Percentiles rank a stretch among this genome's conserved stretches.
These are phyloP conservation scores for Nicotiana attenuata DNA, from an alignment of 257 asterid species.

Conservation along the genomic window DNA sequence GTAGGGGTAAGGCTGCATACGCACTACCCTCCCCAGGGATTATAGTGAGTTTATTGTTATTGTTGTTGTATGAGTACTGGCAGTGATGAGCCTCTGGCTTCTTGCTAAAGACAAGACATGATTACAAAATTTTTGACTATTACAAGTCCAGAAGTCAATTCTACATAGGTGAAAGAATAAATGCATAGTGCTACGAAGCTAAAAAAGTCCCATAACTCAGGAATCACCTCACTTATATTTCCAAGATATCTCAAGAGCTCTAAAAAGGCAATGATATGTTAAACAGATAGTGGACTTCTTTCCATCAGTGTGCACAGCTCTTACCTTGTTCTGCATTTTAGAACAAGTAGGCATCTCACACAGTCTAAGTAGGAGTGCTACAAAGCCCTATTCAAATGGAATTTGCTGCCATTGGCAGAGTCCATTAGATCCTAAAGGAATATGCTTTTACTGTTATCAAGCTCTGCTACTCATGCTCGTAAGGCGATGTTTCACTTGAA, in stretches of 20 bases:
- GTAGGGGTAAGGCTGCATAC: no score
- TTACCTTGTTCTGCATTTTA: conserved; percentile 1
- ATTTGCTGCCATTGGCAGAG: neutral
- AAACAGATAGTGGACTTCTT: neutral
- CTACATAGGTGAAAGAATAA: neutral
- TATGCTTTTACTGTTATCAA: neutral
- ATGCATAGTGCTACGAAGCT: neutral
- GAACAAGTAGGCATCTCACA: conserved; percentile 6
- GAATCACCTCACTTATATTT: neutral
- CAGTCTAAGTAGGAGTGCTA: neutral
- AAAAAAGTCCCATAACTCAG: neutral
- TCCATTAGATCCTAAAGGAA: neutral
- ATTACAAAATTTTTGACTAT: neutral
- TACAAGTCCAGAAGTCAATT: neutral
- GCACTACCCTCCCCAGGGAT: no score
- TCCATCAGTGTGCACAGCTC: neutral
- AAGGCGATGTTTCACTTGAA: conserved; percentile 81
- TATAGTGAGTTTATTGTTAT: no score
- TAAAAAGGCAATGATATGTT: neutral
- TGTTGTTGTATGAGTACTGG: neutral
- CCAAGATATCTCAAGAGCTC: neutral
- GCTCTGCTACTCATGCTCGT: conserved; percentile 39
- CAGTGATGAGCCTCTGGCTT: neutral
- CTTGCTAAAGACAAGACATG: neutral
- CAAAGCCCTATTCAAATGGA: neutral